Base-by-base conservation (phyloP, 1,284 basidiomycete species). In the Boletus smithii region DNA sequence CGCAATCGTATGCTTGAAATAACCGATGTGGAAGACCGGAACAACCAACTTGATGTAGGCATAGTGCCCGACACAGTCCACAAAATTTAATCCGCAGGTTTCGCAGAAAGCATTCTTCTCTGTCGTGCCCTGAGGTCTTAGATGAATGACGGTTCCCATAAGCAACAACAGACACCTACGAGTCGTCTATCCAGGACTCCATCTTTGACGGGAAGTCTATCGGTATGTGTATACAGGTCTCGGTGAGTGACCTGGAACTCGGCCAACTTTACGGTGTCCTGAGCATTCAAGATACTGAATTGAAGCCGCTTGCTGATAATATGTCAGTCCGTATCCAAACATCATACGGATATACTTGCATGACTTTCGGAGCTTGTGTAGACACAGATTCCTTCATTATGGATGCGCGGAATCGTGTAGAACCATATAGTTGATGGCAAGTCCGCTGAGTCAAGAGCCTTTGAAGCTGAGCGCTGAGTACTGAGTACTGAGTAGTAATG, bases 21-120 rank as follows among this genome's bases (percentile, higher is more conserved):
- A 99, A 13, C 97, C 97, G 54, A 98, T 92, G 66, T 99, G 95
- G 64, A 98, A 99, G 11, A 98, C 95, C 0, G 95, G 95, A 11
- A 99, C 84, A 26, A 90, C 85, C 30, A 99, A 81, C 69, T 95
- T 95, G 73, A 97, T 95, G 71, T 95, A 97, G 7, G 94, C 95
- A 68, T 95, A 97, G 69, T 98, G 95, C 1, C 97, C 97, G 6
- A 98, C 95, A 66, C 97, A 99, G 56, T 97, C 93, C 3, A 94
- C 89, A 49, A 92, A 86, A 34, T 84, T 85, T 53, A 94, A 82
- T 13, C 93, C 93, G 63, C 97, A 99, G 0, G 97, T 99, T 67
- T 95, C 89, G 69, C 97, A 99, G 56, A 85, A 88, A 9, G 88
- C 82, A 53, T 77, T 81, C 73, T 99, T 99, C 66, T 97, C 94